Conservation (phyloP, 352 stramenopile genomes). For the Nothophytophthora sp. region DNA sequence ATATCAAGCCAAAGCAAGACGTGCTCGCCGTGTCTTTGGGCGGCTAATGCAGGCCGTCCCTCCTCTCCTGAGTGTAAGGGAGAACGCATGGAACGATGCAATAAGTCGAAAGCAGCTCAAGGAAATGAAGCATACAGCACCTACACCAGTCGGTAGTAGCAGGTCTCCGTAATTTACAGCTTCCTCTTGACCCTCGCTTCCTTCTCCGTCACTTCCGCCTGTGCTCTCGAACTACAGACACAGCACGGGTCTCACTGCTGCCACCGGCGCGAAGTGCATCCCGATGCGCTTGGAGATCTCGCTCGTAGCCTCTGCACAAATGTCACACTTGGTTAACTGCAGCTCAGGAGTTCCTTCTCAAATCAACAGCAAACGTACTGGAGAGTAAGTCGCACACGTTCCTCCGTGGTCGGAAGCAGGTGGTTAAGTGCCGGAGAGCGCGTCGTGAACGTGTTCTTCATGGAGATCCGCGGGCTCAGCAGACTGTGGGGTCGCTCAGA, state of each 20-base stretch:
- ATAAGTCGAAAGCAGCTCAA: too few species aligned
- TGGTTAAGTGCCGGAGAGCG: conserved; percentile 67
- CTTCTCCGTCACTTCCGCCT: conserved; percentile 27
- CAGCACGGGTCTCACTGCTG: too few species aligned
- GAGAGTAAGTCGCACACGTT: conserved; percentile 56
- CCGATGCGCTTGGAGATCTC: conserved; percentile 34
- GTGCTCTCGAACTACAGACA: conserved; percentile 11
- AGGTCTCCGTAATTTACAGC: too few species aligned
- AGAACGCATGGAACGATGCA: too few species aligned
- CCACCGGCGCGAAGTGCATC: conserved; percentile 8
- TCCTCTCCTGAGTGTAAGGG: conserved; percentile 10
- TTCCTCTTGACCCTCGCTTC: too few species aligned
- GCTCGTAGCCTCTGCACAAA: conserved; percentile 39
- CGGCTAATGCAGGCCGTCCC: background rate
- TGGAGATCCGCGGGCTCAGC: conserved; percentile 51
- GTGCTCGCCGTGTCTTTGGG: too few species aligned
- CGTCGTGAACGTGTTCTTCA: conserved; percentile 62
- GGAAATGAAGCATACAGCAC: too few species aligned
- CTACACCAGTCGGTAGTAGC: too few species aligned
- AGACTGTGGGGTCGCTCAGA: conserved; percentile 10
- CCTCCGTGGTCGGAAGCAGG: conserved; percentile 56
- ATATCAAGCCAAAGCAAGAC: too few species aligned
- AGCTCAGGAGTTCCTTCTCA: too few species aligned
- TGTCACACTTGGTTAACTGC: too few species aligned
- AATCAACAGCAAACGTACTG: conserved; percentile 31